Evolutionary conservation across 176 grass and related monocot species (phyloP).

Genomic region (Aegilops sharonensis): DNA sequence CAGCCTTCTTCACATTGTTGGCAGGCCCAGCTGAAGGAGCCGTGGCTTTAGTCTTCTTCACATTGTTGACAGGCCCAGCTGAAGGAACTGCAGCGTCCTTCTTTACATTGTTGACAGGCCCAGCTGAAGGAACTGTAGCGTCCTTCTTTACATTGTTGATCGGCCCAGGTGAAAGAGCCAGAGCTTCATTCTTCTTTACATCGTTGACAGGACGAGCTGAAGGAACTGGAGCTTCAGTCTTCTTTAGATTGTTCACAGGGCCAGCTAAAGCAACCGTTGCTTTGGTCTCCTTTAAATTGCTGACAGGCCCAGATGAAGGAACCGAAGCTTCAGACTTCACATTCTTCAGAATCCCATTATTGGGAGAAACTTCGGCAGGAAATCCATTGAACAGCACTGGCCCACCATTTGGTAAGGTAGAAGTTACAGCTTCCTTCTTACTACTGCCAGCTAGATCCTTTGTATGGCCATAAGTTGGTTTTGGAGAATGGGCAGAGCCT

Average conservation of each 20-base stretch:
- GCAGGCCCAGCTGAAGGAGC: background rate
- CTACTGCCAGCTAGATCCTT: conserved; percentile 20
- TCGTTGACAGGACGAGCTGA: background rate
- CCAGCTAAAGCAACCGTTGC: background rate
- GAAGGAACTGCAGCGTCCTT: background rate
- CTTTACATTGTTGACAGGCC: background rate
- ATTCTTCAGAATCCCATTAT: conserved; percentile 26
- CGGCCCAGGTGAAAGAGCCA: background rate
- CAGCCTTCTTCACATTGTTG: conserved; percentile 20
- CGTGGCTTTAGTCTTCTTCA: background rate
- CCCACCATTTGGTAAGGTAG: conserved; percentile 34
- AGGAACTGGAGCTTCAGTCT: background rate
- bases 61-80: background rate
- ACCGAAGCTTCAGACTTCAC: background rate
- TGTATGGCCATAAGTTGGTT: conserved; percentile 21
- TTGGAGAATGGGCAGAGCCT: conserved; percentile 37
- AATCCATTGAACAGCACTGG: conserved; percentile 50
- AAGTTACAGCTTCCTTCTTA: conserved; percentile 28
- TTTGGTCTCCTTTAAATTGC: background rate
- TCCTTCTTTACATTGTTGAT: background rate
- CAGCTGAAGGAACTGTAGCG: background rate
- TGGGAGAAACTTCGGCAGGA: conserved; percentile 23
- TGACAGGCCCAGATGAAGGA: background rate
- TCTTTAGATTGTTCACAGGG: background rate
- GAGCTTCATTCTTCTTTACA: conserved; percentile 21